Conservation (phyloP, 2,329 filamentous ascomycete species). For the Xylaria sp. region DNA sequence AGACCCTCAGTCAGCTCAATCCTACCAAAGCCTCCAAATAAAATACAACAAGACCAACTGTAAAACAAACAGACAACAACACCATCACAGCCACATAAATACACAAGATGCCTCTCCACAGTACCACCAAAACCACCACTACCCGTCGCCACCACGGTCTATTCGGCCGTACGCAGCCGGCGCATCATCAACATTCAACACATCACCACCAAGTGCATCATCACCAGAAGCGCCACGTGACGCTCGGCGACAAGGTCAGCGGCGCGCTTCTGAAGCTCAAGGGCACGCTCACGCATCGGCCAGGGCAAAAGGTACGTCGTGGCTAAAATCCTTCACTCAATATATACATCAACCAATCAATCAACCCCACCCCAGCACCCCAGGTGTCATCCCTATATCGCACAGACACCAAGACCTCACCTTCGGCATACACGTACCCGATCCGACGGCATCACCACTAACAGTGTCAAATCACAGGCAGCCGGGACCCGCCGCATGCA, state of each 20-base stretch:
- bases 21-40: neutral
- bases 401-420: neutral
- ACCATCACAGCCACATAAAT: constrained; percentile 16
- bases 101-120: constrained; percentile 34
- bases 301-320: constrained; percentile 73
- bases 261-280: constrained; percentile 80
- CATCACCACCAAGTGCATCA: constrained; percentile 47
- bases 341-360: too few species aligned
- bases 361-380: neutral
- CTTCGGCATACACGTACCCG: neutral
- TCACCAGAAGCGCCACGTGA: constrained; percentile 74
- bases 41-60: neutral
- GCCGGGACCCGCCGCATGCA: constrained; percentile 79
- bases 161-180: constrained; percentile 50
- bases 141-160: constrained; percentile 56
- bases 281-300: constrained; percentile 74
- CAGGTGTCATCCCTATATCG: neutral
- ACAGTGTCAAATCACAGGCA: constrained; percentile 59
- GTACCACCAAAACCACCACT: constrained; percentile 56
- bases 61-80: constrained; percentile 3
- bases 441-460: constrained; percentile 19
- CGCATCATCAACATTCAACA: neutral
- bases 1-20: neutral
- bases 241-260: constrained; percentile 80
- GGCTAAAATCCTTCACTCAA: neutral